A percentile compares a stretch with the other conserved stretches of the same genome.
Conservation (phyloP, 2,329 filamentous ascomycete genomes). For the Orbilia brochopaga region DNA sequence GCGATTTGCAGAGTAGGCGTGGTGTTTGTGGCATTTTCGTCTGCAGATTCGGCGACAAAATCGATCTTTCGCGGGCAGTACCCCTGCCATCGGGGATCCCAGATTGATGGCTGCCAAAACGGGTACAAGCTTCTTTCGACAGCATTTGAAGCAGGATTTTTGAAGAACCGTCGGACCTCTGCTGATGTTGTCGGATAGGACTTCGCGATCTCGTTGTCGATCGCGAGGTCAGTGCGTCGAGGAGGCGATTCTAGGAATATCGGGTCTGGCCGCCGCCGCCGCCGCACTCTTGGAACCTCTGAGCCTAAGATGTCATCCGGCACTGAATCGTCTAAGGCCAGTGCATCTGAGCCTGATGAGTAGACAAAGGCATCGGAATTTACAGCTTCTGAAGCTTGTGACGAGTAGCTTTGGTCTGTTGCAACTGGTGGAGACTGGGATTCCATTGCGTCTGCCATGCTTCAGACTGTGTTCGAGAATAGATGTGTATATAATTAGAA, state of each 20-base stretch:
- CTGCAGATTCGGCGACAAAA: constrained; percentile 14
- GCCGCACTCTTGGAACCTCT: background rate
- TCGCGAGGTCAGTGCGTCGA: background rate
- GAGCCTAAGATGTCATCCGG: background rate
- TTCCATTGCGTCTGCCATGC: no score
- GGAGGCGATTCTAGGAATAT: background rate
- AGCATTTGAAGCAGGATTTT: background rate
- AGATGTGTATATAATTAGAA: no score
- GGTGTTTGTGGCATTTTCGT: background rate
- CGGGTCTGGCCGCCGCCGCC: background rate
- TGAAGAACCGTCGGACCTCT: background rate
- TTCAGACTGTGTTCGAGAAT: no score
- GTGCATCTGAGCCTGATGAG: background rate
- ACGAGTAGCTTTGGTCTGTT: background rate
- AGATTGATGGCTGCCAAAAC: constrained; percentile 6
- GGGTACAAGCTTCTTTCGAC: background rate
- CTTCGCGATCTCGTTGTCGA: background rate
- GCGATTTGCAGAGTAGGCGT: constrained; percentile 2
- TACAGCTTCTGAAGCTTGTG: background rate
- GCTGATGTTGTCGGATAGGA: background rate
- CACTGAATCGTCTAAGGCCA: background rate
- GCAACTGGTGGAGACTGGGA: no score
- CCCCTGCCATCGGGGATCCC: constrained; percentile 20
- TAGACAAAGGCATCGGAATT: background rate
- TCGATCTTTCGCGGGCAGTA: constrained; percentile 28